These are phyloP conservation scores for Candida lessepsii DNA, from an alignment of 805 yeast genomes.

Conservation along the genomic window DNA sequence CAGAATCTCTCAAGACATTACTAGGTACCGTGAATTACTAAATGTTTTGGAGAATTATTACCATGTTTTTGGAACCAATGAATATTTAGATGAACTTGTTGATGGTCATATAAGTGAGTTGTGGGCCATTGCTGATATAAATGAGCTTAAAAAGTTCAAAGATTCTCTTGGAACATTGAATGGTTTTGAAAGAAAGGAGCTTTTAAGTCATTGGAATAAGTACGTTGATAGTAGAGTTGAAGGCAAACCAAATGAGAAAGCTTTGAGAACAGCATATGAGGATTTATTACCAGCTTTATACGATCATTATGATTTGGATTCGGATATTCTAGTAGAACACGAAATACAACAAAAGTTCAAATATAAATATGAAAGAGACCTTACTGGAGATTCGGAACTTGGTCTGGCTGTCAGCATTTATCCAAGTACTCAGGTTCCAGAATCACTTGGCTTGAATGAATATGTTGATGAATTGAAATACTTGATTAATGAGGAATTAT, in stretches of 20 bases:
- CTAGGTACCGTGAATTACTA: not conserved
- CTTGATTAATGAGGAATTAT: slow-evolving; percentile 3
- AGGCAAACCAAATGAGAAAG: not conserved
- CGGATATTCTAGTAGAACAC: not conserved
- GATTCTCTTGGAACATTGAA: not conserved
- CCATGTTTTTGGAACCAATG: not conserved
- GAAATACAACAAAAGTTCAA: not conserved
- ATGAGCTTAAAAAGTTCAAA: not conserved
- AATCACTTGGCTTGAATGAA: slow-evolving; percentile 10
- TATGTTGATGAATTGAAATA: slow-evolving; percentile 9
- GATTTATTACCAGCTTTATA: not conserved
- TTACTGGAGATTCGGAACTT: not conserved
- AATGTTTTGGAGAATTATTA: slow-evolving; percentile 4
- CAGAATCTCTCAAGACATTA: not conserved
- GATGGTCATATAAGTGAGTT: not conserved
- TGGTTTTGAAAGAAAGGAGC: not conserved
- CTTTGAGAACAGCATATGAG: not conserved
- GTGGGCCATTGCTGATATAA: not conserved
- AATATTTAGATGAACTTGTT: slow-evolving; percentile 1
- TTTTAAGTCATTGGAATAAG: not conserved
- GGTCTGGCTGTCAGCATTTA: too few species aligned
- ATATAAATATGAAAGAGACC: not conserved
- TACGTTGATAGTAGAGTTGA: not conserved
- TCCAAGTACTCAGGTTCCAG: slow-evolving; percentile 13
- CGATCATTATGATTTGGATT: not conserved